Conservation (phyloP, 495 filamentous ascomycete genomes). For the Trichoderma parareesei region DNA sequence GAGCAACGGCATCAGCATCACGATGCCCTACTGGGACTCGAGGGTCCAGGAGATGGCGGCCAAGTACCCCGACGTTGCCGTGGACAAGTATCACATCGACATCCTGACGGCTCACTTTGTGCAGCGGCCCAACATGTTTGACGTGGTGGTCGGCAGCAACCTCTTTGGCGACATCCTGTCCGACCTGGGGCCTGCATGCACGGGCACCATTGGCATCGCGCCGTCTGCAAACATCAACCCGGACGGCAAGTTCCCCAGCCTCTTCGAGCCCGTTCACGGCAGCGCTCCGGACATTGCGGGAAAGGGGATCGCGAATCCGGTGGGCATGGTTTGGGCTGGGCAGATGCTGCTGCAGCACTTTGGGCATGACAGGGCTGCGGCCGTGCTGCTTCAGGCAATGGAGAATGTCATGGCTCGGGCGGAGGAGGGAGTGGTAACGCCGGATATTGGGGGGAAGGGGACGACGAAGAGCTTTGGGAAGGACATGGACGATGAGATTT, state of each 20-base stretch:
- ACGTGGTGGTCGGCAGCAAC: constrained; percentile 78
- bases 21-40: constrained; percentile 67
- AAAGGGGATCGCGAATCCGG: constrained; percentile 62
- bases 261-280: constrained; percentile 88
- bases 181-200: constrained; percentile 79
- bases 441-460: constrained; percentile 59
- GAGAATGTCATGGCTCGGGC: constrained; percentile 47
- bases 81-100: constrained; percentile 74
- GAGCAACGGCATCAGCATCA: constrained; percentile 76
- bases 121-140: constrained; percentile 67
- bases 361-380: constrained; percentile 51
- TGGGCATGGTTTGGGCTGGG: constrained; percentile 62
- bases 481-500: constrained; percentile 23
- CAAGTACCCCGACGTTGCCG: constrained; percentile 64
- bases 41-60: constrained; percentile 61
- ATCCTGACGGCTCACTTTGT: constrained; percentile 78
- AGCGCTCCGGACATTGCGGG: constrained; percentile 62
- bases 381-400: constrained; percentile 56
- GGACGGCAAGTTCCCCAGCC: constrained; percentile 53
- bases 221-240: constrained; percentile 69
- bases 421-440: constrained; percentile 50
- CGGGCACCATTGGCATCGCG: constrained; percentile 73
- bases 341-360: constrained; percentile 72
- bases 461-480: constrained; percentile 62
- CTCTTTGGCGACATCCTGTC: constrained; percentile 79